phyloP scores from a whole-genome alignment of 2,329 filamentous ascomycete species.

The Claviceps fusiformis region DNA sequence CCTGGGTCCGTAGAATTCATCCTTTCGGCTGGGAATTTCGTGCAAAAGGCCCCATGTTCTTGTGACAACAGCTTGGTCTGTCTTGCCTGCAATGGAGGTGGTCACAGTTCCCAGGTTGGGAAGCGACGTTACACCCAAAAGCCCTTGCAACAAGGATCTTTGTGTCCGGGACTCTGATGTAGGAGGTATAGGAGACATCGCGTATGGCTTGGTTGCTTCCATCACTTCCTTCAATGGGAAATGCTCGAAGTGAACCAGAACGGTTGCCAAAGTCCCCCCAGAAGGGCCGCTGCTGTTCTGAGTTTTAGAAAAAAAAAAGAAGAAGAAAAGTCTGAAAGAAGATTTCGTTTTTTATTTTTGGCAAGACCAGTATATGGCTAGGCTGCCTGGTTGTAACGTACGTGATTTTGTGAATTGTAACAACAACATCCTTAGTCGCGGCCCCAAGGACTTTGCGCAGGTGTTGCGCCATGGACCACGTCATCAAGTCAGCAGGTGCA shows the following conservation, averaged over 20 bases:
- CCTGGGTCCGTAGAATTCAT: conserved; percentile 44
- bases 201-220: conserved; percentile 35
- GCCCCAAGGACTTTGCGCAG: conserved; percentile 36
- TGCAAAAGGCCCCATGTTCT: conserved; percentile 49
- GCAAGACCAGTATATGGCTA: too few species aligned
- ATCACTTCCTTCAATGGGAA: conserved; percentile 35
- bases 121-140: conserved; percentile 36
- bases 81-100: conserved; percentile 33
- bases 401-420: conserved; percentile 32
- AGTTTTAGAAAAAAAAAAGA: not conserved
- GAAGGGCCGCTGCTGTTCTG: conserved; percentile 29
- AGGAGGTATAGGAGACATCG: conserved; percentile 42
- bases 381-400: conserved; percentile 11
- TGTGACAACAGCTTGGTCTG: conserved; percentile 42
- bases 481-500: conserved; percentile 44
- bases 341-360: too few species aligned
- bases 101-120: conserved; percentile 42
- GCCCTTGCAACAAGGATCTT: conserved; percentile 24
- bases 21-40: conserved; percentile 27
- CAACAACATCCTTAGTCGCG: conserved; percentile 37
- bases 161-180: conserved; percentile 17
- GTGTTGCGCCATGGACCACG: conserved; percentile 37
- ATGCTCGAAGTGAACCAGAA: conserved; percentile 43
- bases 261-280: conserved; percentile 56
- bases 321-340: too few species aligned